phyloP scores from a whole-genome alignment of 106 monocot species.

The Triglochin maritima region DNA sequence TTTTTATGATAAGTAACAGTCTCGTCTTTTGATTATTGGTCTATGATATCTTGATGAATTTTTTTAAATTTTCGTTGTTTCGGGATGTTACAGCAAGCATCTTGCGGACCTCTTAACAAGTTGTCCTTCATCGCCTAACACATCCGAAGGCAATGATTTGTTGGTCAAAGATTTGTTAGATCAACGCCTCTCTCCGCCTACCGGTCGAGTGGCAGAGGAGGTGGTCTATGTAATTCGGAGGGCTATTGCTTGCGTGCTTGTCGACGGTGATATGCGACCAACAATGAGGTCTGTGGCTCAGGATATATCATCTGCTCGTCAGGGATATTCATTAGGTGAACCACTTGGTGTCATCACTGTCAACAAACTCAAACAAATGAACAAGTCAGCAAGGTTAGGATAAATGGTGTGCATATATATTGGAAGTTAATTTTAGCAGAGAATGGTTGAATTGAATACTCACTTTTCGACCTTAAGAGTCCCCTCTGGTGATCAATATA shows the following conservation, averaged over 20 bases:
- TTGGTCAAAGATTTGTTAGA: constrained; percentile 51
- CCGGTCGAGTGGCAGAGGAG: constrained; percentile 49
- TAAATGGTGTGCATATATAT: no score
- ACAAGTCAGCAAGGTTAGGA: no score
- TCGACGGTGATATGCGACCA: constrained; percentile 32
- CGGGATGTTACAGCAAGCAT: no score
- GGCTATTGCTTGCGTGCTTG: constrained; percentile 39
- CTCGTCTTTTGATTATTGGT: no score
- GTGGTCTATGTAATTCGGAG: constrained; percentile 46
- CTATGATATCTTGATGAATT: no score
- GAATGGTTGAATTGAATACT: no score
- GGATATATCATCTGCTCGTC: constrained; percentile 42
- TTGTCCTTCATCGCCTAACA: constrained; percentile 8
- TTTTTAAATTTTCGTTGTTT: no score
- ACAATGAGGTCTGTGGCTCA: constrained; percentile 57
- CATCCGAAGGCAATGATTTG: neutral
- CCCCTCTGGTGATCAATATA: no score
- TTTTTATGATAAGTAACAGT: no score
- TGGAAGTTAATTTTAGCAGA: no score
- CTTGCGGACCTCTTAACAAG: constrained; percentile 31
- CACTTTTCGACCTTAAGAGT: no score
- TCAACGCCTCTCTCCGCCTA: constrained; percentile 41
- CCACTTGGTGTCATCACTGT: constrained; percentile 38
- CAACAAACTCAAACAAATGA: constrained; percentile 19
- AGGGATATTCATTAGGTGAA: constrained; percentile 26